Evolutionary conservation across 1,284 basidiomycete species (phyloP), one percentile per base, ranked within the genome.

Genomic region (Austroboletus niveus): DNA sequence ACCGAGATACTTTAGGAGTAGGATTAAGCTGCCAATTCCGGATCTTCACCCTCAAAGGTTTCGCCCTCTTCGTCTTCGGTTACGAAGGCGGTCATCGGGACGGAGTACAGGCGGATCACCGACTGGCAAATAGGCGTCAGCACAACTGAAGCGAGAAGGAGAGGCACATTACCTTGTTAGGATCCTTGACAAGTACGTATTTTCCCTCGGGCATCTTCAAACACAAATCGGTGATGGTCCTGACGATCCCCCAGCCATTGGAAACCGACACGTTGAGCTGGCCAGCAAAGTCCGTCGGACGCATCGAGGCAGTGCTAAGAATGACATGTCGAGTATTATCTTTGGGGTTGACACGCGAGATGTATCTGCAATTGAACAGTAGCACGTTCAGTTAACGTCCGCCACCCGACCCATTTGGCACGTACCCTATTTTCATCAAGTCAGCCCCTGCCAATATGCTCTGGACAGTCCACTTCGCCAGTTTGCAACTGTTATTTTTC

Each of bases 401-500:
- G 10, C 30, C 10, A 8, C 10, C 7, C 30, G 10, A 48, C 42
- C 45, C 51, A 40, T 44, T 32, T 22, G 34, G 48, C 24, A 74
- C 87, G 51, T 67, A 94, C 88, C 97, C 97, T 69, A 99, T 92
- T 78, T 99, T 99, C 87, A 99, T 91, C 62, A 87, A 78, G 58
- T 99, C 97, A 17, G 95, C 96, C 47, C 97, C 97, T 45, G 97
- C 94, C 40, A 99, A 78, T 49, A 98, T 81, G 68, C 91, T 92
- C 77, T 98, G 95, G 31, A 98, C 90, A 0, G 97, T 89, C 92
- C 96, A 99, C 67, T 96, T 91, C 17, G 96, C 95, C 47, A 99
- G 82, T 75, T 99, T 99, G 77, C 89, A 95, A 65, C 89, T 93
- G 76, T 99, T 99, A 77, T 99, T 99, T 80, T 99, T 99, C 97